Evolutionary conservation across 306 rosid genomes (phyloP).

Genomic region (Rubus parviflorus): DNA sequence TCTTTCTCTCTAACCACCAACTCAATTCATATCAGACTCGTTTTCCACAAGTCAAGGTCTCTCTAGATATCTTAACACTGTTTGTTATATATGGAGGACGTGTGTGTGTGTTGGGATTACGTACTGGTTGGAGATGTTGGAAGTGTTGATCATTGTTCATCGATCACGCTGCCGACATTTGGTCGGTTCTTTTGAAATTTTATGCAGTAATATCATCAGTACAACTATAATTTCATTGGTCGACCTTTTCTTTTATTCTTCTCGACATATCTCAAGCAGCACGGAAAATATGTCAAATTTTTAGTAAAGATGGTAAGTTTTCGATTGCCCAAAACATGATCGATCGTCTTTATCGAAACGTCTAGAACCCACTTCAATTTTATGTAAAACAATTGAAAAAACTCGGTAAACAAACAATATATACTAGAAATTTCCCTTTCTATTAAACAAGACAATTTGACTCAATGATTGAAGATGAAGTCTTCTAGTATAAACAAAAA

Average conservation of each 20-base stretch:
- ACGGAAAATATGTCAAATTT: too few relatives aligned
- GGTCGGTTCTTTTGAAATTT: background rate
- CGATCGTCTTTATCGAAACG: background rate
- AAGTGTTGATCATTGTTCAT: background rate
- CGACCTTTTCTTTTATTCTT: too few relatives aligned
- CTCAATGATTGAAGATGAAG: background rate
- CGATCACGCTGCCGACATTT: background rate
- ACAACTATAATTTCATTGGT: background rate
- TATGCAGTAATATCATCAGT: background rate
- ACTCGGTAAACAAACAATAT: background rate
- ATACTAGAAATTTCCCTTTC: background rate
- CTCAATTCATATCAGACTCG: background rate
- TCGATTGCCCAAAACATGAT: too few relatives aligned
- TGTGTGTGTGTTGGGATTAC: background rate
- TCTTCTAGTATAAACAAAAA: background rate
- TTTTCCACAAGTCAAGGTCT: conserved; percentile 7
- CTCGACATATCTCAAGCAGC: too few relatives aligned
- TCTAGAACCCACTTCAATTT: background rate
- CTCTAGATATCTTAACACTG: background rate
- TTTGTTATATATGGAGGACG: background rate
- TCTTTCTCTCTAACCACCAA: background rate
- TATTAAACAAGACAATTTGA: background rate
- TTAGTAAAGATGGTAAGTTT: too few relatives aligned
- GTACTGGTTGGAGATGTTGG: conserved; percentile 1
- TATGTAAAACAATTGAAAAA: background rate